A percentile compares a stretch with the other conserved stretches of the same genome.
These are phyloP conservation scores for Hymenoscyphus fraxineus DNA, from an alignment of 2,329 filamentous ascomycete species.

Conservation along the genomic window DNA sequence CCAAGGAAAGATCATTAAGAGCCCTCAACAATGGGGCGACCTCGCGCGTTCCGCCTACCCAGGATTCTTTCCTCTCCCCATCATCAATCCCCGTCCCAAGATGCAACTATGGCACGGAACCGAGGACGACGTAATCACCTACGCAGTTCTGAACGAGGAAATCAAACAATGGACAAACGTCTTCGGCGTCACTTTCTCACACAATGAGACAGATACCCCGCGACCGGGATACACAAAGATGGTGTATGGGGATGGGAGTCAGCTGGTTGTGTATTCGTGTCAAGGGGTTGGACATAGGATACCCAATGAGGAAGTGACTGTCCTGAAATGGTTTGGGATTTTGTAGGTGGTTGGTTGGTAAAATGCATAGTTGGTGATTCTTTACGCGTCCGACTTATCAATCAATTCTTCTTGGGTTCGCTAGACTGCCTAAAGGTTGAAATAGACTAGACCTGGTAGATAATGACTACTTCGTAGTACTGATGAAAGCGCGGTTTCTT, in stretches of 20 bases:
- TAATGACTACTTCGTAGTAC: background rate
- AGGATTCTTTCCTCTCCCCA: constrained; percentile 36
- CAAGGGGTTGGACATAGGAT: background rate
- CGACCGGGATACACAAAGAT: background rate
- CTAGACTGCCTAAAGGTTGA: background rate
- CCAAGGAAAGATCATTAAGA: background rate
- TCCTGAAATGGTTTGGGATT: background rate
- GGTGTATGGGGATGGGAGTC: background rate
- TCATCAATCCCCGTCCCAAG: constrained; percentile 38
- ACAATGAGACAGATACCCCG: background rate
- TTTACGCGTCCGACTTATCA: background rate
- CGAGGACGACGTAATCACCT: background rate
- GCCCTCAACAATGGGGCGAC: constrained; percentile 42
- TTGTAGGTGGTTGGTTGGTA: background rate
- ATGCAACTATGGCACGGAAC: constrained; percentile 30
- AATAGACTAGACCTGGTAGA: background rate
- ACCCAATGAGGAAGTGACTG: background rate
- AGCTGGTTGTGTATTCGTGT: background rate
- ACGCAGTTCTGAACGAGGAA: background rate
- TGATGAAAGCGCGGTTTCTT: background rate
- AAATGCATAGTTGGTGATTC: background rate
- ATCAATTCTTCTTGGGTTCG: background rate
- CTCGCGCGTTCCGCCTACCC: constrained; percentile 37
- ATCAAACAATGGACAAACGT: background rate
- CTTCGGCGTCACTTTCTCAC: background rate